A percentile compares a stretch with the other conserved stretches of the same genome.
Evolutionary conservation across 257 asterid genomes (phyloP).

Genomic region (Pogostemon cablin): DNA sequence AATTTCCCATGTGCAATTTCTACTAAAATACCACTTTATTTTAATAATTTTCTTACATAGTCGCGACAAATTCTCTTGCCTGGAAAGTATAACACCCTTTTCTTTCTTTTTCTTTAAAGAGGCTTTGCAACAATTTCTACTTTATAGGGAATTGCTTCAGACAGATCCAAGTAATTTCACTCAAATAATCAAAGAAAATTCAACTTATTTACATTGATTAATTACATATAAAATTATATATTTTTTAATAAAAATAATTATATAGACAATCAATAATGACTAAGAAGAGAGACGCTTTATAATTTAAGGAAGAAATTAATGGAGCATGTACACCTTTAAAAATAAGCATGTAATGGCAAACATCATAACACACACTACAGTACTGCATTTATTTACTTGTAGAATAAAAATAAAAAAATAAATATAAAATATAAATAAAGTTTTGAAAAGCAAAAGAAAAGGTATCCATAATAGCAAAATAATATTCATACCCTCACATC

Average conservation of each 20-base stretch:
- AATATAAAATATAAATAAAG: neutral
- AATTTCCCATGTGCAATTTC: too few relatives aligned
- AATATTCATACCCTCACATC: slow-evolving; percentile 27
- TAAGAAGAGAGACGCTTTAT: too few relatives aligned
- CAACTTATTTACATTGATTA: too few relatives aligned
- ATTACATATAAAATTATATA: too few relatives aligned
- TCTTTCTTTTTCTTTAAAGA: slow-evolving; percentile 30
- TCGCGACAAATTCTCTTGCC: slow-evolving; percentile 44
- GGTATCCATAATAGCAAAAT: neutral
- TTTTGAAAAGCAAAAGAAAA: slow-evolving; percentile 20
- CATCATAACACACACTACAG: neutral
- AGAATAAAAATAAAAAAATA: slow-evolving; percentile 14
- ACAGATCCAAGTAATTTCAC: neutral
- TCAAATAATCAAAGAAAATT: too few relatives aligned
- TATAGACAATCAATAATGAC: too few relatives aligned
- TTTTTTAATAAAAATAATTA: too few relatives aligned
- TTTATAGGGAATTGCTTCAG: slow-evolving; percentile 7
- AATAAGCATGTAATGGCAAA: neutral
- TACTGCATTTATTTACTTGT: slow-evolving; percentile 11
- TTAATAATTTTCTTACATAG: slow-evolving; percentile 6
- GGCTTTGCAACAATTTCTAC: slow-evolving; percentile 22
- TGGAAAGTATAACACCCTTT: slow-evolving; percentile 40
- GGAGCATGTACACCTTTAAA: too few relatives aligned
- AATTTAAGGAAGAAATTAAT: too few relatives aligned
- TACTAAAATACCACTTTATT: slow-evolving; percentile 1